Base-by-base conservation (phyloP, 495 filamentous ascomycete genomes). In the Glarea lozoyensis region DNA sequence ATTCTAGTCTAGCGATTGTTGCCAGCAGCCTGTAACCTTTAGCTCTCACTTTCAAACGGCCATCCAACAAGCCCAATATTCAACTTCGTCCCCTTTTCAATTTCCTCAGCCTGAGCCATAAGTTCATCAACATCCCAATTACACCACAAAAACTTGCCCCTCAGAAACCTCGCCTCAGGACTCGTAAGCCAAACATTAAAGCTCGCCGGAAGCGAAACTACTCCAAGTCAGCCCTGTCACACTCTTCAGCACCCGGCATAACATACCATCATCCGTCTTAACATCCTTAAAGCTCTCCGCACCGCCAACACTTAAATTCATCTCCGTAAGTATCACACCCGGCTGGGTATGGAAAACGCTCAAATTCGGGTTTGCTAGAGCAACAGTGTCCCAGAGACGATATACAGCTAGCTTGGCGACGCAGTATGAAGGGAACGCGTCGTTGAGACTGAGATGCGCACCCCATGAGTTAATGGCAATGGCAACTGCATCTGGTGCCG, bases 111-210 rank as follows among this genome's bases (percentile, higher is more conserved):
- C 40, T 49, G 50, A 3, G 50, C 54, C 47, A 68, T 64, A 16
- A 76, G 54, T 57, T 78, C 70, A n/a, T 70, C 58, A 9, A 72
- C 67, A 57, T 78, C 72, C 71, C 72, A 76, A 47, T 73, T 72
- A 10, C 61, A 56, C 66, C 66, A 74, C 12, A 70, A 54, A 37
- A 61, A 66, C 34, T 60, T 64, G n/a, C 65, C 66, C 31, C 64
- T 67, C 37, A 76, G 50, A 49, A 75, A 75, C 2, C 40, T 12
- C 1, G 69, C 72, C 43, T 75, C 68, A 3, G 60, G 52, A 29
- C 65, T 67, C 9, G 65, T 57, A 0, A 75, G 58, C 73, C 73
- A 78, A 15, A 76, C 62, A 18, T 42, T 49, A 40, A 74, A 76
- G 27, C 60, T 37, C 15, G 31, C 43, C 15, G 49, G 49, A n/a